Evolutionary conservation across 2,329 filamentous ascomycete species (phyloP), one percentile per base, ranked within the genome.

Genomic region (Botryosphaeria dothidea): DNA sequence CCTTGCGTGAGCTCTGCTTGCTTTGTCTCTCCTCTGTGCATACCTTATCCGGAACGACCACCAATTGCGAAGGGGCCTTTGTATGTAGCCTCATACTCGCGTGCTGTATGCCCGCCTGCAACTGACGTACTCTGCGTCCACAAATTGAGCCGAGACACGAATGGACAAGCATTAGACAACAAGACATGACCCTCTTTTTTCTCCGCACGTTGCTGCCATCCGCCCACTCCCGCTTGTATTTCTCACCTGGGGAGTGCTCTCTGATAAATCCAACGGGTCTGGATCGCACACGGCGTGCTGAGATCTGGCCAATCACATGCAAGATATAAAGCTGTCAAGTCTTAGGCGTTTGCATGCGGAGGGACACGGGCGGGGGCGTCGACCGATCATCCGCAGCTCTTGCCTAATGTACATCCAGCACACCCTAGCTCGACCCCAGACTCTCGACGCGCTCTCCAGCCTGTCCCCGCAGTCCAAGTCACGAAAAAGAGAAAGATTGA

Each of bases 311-410:
- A 58, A 58, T 58, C 13, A 21, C 17, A 21, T 21, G 25, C 23
- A 27, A 31, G 41, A 17, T 29, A 46, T 19, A n/a, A 46, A 19
- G 36, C 9, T 29, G 36, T 29, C 54, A 45, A 45, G 54, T 36
- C 54, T 57, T 36, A 57, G 8, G 4, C 21, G 19, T 31, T 34
- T 34, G 31, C 51, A 17, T 19, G 21, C 51, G 51, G 51, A 56
- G 54, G 46, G 54, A 43, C 54, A 13, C 38, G 54, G 54, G 54
- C 27, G 41, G 23, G 41, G 51, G 38, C 38, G 17, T 41, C 41
- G 56, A 46, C 41, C 25, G 56, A 60, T 60, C 56, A 58, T 45
- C 54, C 36, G 54, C 54, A 3, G 54, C 36, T 31, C 56, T 60
- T 60, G 41, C 56, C 56, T 46, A 5, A 60, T 60, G 25, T 34